phyloP scores from a whole-genome alignment of 768 basidiomycete genomes.

The Kwoniella bestiolae region DNA sequence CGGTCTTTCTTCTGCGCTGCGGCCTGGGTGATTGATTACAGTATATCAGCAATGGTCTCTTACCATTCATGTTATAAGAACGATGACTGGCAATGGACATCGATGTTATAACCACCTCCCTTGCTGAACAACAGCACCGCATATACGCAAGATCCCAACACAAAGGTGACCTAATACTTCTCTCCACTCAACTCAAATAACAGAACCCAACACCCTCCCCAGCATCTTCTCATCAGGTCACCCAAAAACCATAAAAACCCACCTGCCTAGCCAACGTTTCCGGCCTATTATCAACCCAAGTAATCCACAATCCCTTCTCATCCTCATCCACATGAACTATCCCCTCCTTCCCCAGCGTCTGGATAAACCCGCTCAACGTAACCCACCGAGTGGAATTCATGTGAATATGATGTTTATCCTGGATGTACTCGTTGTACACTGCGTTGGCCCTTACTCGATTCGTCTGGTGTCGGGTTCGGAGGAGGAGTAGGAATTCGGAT shows the following conservation, averaged over 20 bases:
- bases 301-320: conserved; percentile 96
- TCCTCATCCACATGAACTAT: conserved; percentile 94
- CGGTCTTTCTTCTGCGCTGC: conserved; percentile 78
- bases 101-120: too few species aligned
- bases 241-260: too few species aligned
- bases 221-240: too few species aligned
- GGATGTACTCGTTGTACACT: conserved; percentile 97
- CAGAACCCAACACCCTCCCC: too few species aligned
- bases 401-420: conserved; percentile 89
- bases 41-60: not conserved
- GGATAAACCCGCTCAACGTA: conserved; percentile 92
- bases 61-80: too few species aligned
- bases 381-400: conserved; percentile 99
- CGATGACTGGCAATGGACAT: too few species aligned
- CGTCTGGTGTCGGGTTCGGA: conserved; percentile 90
- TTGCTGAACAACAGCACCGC: too few species aligned
- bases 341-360: conserved; percentile 82
- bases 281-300: conserved; percentile 96
- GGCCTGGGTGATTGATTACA: conserved; percentile 36
- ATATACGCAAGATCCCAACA: too few species aligned
- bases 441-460: conserved; percentile 92
- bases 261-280: conserved; percentile 90
- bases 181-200: too few species aligned
- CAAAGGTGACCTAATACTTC: too few species aligned
- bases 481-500: conserved; percentile 83